These are phyloP conservation scores for Phialophora macrospora DNA, from an alignment of 2,329 filamentous ascomycete genomes.

Conservation along the genomic window DNA sequence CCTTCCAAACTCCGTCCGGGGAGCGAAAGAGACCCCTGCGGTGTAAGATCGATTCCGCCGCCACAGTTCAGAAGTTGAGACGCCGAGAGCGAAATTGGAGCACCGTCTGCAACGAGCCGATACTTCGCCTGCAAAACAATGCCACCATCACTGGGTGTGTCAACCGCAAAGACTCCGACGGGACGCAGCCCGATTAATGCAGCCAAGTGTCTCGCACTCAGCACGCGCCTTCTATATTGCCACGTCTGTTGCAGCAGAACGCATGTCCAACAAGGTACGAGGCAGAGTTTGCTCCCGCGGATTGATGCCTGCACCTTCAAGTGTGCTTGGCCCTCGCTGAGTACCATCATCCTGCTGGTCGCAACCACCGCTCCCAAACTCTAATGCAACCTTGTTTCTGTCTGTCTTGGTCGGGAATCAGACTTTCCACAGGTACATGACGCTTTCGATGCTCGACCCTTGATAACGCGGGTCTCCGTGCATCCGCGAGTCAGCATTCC, in stretches of 20 bases:
- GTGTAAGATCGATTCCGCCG: background rate
- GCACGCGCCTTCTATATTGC: background rate
- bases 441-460: background rate
- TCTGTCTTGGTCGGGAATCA: background rate
- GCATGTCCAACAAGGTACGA: background rate
- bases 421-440: background rate
- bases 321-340: background rate
- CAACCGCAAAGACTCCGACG: background rate
- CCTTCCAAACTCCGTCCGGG: background rate
- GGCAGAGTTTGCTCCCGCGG: background rate
- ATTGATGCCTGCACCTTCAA: background rate
- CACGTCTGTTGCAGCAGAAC: background rate
- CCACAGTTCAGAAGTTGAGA: background rate
- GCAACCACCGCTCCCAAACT: background rate
- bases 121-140: background rate
- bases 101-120: background rate
- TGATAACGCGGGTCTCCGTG: background rate
- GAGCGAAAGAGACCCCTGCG: background rate
- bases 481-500: background rate
- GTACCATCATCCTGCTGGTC: background rate
- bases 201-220: background rate
- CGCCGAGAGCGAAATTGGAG: background rate
- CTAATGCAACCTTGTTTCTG: conserved; percentile 1
- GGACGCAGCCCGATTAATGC: background rate
- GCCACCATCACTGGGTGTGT: background rate